Evolutionary conservation across 2,329 filamentous ascomycete species (phyloP).

Genomic region (Trichoderma sp.): DNA sequence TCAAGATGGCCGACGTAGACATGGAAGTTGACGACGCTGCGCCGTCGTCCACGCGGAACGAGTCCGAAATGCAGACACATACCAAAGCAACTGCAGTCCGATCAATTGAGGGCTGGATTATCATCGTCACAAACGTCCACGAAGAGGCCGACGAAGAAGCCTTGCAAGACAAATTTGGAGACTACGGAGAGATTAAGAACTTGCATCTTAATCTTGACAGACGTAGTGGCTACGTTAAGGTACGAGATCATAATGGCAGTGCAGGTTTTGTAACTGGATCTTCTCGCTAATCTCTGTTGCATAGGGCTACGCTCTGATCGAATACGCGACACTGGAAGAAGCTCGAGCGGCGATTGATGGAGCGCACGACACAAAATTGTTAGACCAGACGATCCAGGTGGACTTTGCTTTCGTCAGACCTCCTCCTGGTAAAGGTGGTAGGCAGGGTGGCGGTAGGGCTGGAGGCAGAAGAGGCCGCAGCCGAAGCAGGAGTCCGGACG

Average conservation of each 20-base stretch:
- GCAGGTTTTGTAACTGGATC: not conserved
- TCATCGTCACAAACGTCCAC: conserved; percentile 84
- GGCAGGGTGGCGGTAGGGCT: conserved; percentile 43
- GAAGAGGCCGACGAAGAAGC: conserved; percentile 86
- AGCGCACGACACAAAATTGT: conserved; percentile 74
- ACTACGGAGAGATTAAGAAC: conserved; percentile 87
- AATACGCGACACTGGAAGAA: conserved; percentile 78
- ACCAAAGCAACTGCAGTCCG: conserved; percentile 78
- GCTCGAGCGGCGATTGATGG: conserved; percentile 81
- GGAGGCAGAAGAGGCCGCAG: conserved; percentile 51
- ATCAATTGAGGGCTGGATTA: conserved; percentile 88
- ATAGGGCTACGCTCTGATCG: conserved; percentile 83
- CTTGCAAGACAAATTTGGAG: conserved; percentile 78
- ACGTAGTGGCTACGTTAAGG: conserved; percentile 85
- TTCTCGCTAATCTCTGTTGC: not conserved
- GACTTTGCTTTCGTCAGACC: conserved; percentile 87
- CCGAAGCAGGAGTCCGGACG: conserved; percentile 54
- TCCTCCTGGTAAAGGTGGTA: conserved; percentile 58
- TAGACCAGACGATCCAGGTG: conserved; percentile 79
- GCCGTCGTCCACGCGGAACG: conserved; percentile 51
- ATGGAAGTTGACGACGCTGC: conserved; percentile 61
- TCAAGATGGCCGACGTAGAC: conserved; percentile 56
- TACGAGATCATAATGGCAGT: conserved; percentile 39
- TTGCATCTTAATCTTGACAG: conserved; percentile 81
- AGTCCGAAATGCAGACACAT: conserved; percentile 71